A percentile compares a stretch with the other conserved stretches of the same genome.
Conservation (phyloP, 2,329 filamentous ascomycete genomes). For the Neoscytalidium dimidiatum region DNA sequence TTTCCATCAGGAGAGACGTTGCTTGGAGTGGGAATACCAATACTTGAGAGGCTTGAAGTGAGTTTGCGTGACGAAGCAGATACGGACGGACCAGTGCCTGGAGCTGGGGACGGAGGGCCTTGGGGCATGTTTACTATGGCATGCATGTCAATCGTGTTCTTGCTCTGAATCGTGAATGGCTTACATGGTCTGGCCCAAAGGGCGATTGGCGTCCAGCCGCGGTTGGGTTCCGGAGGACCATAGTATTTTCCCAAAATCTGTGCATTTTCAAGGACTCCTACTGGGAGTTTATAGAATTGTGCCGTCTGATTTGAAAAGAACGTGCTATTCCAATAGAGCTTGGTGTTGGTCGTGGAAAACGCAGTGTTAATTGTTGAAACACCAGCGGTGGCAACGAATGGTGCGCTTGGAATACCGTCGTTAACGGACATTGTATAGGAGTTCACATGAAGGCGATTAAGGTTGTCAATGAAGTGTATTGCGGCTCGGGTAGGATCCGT, state of each 20-base stretch:
- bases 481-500: conserved; percentile 30
- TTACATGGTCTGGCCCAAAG: conserved; percentile 21
- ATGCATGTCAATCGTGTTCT: not conserved
- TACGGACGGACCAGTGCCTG: not conserved
- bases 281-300: conserved; percentile 33
- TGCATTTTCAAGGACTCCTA: conserved; percentile 27
- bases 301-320: conserved; percentile 33
- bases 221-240: conserved; percentile 25
- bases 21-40: not conserved
- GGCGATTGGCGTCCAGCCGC: conserved; percentile 30
- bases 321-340: conserved; percentile 34
- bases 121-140: not conserved
- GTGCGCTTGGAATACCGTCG: conserved; percentile 24
- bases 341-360: conserved; percentile 29
- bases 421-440: conserved; percentile 26
- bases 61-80: not conserved
- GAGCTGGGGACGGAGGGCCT: not conserved
- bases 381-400: conserved; percentile 28
- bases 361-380: conserved; percentile 29
- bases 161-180: not conserved
- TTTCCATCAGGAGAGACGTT: not conserved
- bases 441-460: conserved; percentile 24
- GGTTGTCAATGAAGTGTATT: conserved; percentile 31
- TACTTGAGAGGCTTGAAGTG: not conserved
- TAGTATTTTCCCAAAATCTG: conserved; percentile 32